Evolutionary conservation across 148 eudicot genomes (phyloP).

Genomic region (Diospyros kaki): DNA sequence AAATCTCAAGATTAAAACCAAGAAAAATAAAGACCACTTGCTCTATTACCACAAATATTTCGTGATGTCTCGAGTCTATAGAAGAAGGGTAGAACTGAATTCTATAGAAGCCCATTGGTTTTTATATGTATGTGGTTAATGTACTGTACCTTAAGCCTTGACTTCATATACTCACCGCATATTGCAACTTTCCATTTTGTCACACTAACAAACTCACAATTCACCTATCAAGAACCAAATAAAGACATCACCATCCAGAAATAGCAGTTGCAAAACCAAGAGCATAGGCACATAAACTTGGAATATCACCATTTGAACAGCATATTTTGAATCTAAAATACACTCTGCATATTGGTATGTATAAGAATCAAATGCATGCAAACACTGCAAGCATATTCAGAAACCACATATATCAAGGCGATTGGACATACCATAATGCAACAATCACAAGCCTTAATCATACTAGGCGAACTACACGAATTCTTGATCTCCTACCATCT

Average conservation of each 20-base stretch:
- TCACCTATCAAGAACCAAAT: conserved; percentile 39
- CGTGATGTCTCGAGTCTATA: background rate
- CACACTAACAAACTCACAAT: conserved; percentile 73
- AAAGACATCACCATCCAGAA: conserved; percentile 11
- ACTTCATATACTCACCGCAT: conserved; percentile 92
- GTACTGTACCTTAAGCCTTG: conserved; percentile 66
- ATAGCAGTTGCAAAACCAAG: background rate
- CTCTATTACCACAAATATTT: background rate
- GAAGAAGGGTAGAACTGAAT: background rate
- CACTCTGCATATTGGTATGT: background rate
- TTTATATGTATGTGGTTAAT: background rate
- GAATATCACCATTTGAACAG: background rate
- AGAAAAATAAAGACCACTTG: background rate
- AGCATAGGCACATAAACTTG: background rate
- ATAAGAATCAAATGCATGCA: background rate
- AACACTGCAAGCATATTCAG: background rate
- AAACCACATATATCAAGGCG: no score
- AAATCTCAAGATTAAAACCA: conserved; percentile 12
- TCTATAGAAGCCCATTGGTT: background rate
- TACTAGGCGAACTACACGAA: no score
- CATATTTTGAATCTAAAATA: background rate
- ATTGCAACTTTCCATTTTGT: conserved; percentile 91
- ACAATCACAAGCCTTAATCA: no score
- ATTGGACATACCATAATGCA: no score
- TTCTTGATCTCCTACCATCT: no score